Conservation (phyloP, 805 yeast species). For the Candida insectorum region DNA sequence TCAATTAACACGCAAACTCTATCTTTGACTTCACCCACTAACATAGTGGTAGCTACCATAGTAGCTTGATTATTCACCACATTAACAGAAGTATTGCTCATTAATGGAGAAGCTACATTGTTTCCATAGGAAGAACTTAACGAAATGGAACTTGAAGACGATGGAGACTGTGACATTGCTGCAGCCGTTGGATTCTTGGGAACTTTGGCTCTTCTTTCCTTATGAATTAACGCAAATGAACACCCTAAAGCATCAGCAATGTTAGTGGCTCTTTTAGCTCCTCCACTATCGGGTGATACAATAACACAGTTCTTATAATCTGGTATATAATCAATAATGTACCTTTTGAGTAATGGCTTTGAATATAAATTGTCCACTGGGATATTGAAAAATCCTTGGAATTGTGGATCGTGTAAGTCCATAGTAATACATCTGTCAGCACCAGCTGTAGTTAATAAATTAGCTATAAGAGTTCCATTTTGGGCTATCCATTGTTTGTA, state of each 20-base stretch:
- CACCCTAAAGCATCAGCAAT: conserved; percentile 87
- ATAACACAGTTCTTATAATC: conserved; percentile 79
- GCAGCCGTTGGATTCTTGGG: conserved; percentile 29
- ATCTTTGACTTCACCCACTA: conserved; percentile 90
- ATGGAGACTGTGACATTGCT: conserved; percentile 1
- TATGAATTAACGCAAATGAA: conserved; percentile 92
- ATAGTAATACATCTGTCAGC: conserved; percentile 95
- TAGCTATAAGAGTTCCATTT: conserved; percentile 88
- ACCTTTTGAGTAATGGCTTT: conserved; percentile 82
- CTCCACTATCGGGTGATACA: conserved; percentile 98
- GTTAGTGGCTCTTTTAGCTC: conserved; percentile 95
- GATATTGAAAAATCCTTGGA: conserved; percentile 94
- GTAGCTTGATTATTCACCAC: conserved; percentile 13
- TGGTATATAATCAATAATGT: conserved; percentile 76
- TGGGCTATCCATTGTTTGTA: conserved; percentile 96
- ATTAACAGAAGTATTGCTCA: neutral
- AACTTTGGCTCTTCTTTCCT: conserved; percentile 68
- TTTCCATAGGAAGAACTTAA: neutral
- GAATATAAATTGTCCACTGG: conserved; percentile 94
- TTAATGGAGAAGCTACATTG: conserved; percentile 10
- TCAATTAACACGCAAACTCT: conserved; percentile 88
- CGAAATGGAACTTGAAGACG: neutral
- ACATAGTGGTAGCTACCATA: conserved; percentile 82
- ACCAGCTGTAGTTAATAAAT: conserved; percentile 84
- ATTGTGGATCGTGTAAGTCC: conserved; percentile 98